phyloP scores from a whole-genome alignment of 2,329 filamentous ascomycete genomes.

The Sarocladiaceae sp. region DNA sequence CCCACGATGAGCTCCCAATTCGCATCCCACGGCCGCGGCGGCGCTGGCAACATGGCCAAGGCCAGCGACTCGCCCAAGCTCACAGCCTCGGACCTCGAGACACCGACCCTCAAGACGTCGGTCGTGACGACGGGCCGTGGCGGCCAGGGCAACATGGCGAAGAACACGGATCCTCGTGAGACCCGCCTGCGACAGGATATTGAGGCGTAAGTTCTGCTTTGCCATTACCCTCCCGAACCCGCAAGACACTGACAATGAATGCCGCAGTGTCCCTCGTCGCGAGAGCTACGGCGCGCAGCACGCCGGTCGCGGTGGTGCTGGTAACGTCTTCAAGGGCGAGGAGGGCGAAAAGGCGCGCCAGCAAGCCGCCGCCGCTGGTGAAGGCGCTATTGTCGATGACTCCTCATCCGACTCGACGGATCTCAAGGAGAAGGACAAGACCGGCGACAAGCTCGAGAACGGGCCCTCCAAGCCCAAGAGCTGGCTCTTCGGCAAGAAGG shows the following conservation, averaged over 20 bases:
- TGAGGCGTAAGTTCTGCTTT: conserved; percentile 57
- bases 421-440: conserved; percentile 14
- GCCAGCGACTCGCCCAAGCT: conserved; percentile 44
- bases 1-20: conserved; percentile 33
- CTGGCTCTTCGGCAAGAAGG: conserved; percentile 44
- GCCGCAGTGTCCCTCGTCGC: conserved; percentile 45
- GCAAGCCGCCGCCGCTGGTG: conserved; percentile 18
- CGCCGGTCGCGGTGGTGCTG: conserved; percentile 68
- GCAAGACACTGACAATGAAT: conserved; percentile 13
- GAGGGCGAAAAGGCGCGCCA: conserved; percentile 28
- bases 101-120: conserved; percentile 75
- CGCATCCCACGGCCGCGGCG: conserved; percentile 68
- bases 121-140: conserved; percentile 86
- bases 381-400: conserved; percentile 27
- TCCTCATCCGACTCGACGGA: conserved; percentile 12
- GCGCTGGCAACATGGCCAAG: conserved; percentile 67
- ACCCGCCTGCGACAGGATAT: conserved; percentile 82
- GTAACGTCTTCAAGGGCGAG: conserved; percentile 56
- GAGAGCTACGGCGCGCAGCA: conserved; percentile 54
- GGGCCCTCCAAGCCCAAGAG: conserved; percentile 38
- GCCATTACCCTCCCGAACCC: too few species aligned
- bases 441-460: conserved; percentile 10
- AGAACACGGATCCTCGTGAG: conserved; percentile 62
- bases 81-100: conserved; percentile 61
- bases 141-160: conserved; percentile 81